Base-by-base conservation (phyloP, 352 stramenopile genomes). In the Phytopythium helicoides region DNA sequence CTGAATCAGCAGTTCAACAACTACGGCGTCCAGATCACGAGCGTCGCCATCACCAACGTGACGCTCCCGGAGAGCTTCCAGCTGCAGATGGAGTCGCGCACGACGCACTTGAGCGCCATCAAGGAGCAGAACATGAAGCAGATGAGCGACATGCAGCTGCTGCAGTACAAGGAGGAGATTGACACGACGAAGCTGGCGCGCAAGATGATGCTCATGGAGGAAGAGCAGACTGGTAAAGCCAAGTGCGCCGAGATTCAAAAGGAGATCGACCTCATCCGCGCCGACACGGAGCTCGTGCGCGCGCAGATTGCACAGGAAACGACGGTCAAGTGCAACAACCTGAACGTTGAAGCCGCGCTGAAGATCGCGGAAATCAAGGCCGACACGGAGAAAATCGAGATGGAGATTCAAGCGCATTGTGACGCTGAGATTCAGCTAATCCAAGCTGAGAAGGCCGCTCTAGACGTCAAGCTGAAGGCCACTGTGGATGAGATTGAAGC, bases 41-140 rank as follows among this genome's bases (percentile, higher is more conserved):
- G 73, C 41, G 81, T 92, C 14, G 42, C 51, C 12, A 55, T 55
- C 49, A 55, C 49, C 15, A 58, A 48, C 51, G 58, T 54, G 36
- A 60, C 25, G 44, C 65, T 92, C 15, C 77, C 82, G 0, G 48
- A 81, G 15, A 61, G 62, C 14, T 86, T 92, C 53, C 71, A 81
- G 47, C 55, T 74, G 39, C 81, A 89, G 51, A 88, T 89, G 76
- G 66, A 76, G 44, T 73, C 71, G 52, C 81, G 76, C 40, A 89
- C 81, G 38, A 73, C 82, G 46, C 71, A 87, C 39, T 65, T 81
- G 47, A 86, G 73, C 53, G 66, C 77, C 28, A 79, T 87, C 66
- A 78, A 82, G 38, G 74, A 88, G 66, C 73, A 89, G 54, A 84
- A 74, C 48, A 90, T 89, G 81, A 84, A 89, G 60, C 81, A 88